A percentile compares a stretch with the other conserved stretches of the same genome.
phyloP scores from a whole-genome alignment of 176 grass and related monocot genomes.

The Paspalum notatum region DNA sequence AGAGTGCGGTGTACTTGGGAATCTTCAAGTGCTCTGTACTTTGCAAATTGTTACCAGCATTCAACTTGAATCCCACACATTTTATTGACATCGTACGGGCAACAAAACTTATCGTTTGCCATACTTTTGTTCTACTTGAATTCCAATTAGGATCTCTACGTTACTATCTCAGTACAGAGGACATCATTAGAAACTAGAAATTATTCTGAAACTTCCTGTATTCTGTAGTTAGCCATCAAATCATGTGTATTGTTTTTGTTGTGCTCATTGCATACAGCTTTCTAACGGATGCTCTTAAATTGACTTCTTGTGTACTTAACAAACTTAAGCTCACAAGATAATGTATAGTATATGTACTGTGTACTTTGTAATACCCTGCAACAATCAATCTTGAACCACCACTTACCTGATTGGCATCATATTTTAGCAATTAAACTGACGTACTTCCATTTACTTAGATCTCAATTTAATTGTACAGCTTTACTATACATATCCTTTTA shows the following conservation, averaged over 20 bases:
- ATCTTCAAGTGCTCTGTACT: constrained; percentile 5
- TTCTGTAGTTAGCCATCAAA: constrained; percentile 1
- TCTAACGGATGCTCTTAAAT: constrained; percentile 10
- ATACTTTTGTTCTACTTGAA: constrained; percentile 21
- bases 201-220: constrained; percentile 21
- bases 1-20: no score
- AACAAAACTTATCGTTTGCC: not conserved
- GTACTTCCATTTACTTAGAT: not conserved
- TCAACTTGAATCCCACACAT: constrained; percentile 27
- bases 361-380: not conserved
- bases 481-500: not conserved
- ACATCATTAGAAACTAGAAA: not conserved
- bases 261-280: not conserved
- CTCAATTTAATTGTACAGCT: not conserved
- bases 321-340: constrained; percentile 3
- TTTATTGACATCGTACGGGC: not conserved
- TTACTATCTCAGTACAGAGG: constrained; percentile 2
- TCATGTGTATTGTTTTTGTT: constrained; percentile 3
- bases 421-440: not conserved
- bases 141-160: not conserved
- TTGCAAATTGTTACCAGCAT: constrained; percentile 19
- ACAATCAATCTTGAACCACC: constrained; percentile 1
- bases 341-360: not conserved
- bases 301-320: constrained; percentile 15
- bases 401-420: not conserved